Evolutionary conservation across 2,329 filamentous ascomycete genomes (phyloP), one percentile per base, ranked within the genome.

Genomic region (Neurospora crassa): DNA sequence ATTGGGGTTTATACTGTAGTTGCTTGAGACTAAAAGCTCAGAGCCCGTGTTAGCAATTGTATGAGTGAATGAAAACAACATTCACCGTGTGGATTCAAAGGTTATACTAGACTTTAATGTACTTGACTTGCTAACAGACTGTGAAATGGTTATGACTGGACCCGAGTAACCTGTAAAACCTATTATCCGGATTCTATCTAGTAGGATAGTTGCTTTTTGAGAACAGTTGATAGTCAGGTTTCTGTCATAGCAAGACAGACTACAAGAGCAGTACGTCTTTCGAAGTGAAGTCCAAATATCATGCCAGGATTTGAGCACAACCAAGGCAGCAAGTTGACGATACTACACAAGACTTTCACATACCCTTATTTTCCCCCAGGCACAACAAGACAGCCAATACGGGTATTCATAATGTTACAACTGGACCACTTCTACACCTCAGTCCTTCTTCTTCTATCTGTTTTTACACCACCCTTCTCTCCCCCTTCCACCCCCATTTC

Each of bases 371-470:
- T 14, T 6, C 29, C 5, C 16, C 14, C 18, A 34, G 18, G 47
- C 14, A 63, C 45, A 63, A 12, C 3, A 20, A 20, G 45, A 40
- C 53, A 5, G 42, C 16, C 24, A 16, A 40, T 59, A 40, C 37
- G 40, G 53, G 68, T 43, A 47, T 43, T 34, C 37, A 37, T 69
- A 42, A 69, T 69, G 53, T 53, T 53, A 69, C 68, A 69, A 37
- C 37, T 69, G 34, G 41, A 69, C 53, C 18, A n/a, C 24, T 7
- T 69, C 29, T 63, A 29, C 34, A 34, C 16, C 53, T 16, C 24
- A 63, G 53, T 63, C 53, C 53, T 29, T 29, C 34, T 24, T 69
- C 29, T 29, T 59, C 53, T 69, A 70, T 67, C 41, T 70, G 41
- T 47, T 70, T 40, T 72, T 70, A 68, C 43, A 70, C 20, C 20